Conservation (phyloP, 2,329 filamentous ascomycete genomes). For the Lachnellula willkommii region DNA sequence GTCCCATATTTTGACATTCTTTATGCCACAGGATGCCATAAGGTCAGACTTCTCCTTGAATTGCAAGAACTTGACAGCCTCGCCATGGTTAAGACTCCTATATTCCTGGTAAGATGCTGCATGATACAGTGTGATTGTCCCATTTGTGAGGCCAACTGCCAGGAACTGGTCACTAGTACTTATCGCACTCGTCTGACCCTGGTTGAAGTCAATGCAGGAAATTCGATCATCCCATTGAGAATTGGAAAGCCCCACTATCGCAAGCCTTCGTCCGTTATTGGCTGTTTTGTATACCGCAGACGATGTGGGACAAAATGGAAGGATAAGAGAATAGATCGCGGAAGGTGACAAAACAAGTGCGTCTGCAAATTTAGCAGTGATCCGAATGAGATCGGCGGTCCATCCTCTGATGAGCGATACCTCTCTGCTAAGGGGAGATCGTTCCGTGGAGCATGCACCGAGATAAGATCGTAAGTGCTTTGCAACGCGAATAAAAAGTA, state of each 20-base stretch:
- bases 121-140: slow-evolving; percentile 22
- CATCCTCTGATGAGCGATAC: slow-evolving; percentile 27
- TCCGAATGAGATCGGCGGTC: slow-evolving; percentile 30
- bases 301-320: slow-evolving; percentile 32
- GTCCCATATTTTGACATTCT: slow-evolving; percentile 31
- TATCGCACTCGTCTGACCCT: slow-evolving; percentile 14
- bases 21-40: slow-evolving; percentile 31
- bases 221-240: slow-evolving; percentile 28
- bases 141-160: slow-evolving; percentile 23
- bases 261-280: slow-evolving; percentile 10
- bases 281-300: slow-evolving; percentile 16
- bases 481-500: slow-evolving; percentile 20
- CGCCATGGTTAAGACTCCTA: slow-evolving; percentile 27
- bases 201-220: slow-evolving; percentile 16
- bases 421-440: slow-evolving; percentile 15
- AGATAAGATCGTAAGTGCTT: slow-evolving; percentile 28
- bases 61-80: slow-evolving; percentile 29
- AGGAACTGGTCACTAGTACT: slow-evolving; percentile 17
- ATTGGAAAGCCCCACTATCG: slow-evolving; percentile 21
- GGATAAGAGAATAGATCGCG: slow-evolving; percentile 34
- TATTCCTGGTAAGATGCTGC: slow-evolving; percentile 23
- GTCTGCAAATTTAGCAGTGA: slow-evolving; percentile 32
- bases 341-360: slow-evolving; percentile 27
- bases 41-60: slow-evolving; percentile 30
- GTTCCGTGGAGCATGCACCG: slow-evolving; percentile 4